Evolutionary conservation across 2,329 filamentous ascomycete genomes (phyloP), one percentile per base, ranked within the genome.

Genomic region (Claviceps paspali): DNA sequence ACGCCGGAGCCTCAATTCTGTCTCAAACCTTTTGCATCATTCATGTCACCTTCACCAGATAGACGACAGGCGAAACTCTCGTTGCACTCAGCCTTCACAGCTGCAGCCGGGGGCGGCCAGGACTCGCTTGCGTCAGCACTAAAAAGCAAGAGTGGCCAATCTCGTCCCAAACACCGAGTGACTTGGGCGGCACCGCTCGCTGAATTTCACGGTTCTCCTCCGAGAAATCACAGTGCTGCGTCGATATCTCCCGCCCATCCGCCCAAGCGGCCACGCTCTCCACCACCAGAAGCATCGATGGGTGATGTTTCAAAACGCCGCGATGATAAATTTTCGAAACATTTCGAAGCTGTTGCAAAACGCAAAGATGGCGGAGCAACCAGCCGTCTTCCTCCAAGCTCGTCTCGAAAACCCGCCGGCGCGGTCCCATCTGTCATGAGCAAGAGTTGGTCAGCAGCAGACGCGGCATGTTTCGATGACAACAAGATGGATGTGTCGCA

Each of bases 1-100:
- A 67, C 64, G 1, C 62, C 67, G 5, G 64, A 70, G 35, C 59
- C 64, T 11, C 61, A 61, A 4, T 56, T 70, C 22, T 63, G 63
- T 0, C 57, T 70, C 45, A 69, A 66, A 42, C 61, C 67, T 0
- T 73, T 73, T 47, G 60, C 65, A 1, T 61, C 63, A 1, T 73
- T 73, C 47, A 62, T 68, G 47, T 65, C 65, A 1, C 62, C 65
- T 1, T 68, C 67, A 0, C 64, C 68, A 1, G 55, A 61, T 29
- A 54, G 46, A n/a, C 45, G 43, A 11, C 42, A 47, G 9, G 24
- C 3, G 1, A 18, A 23, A 9, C 3, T 5, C n/a, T 28, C 21
- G 4, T 22, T n/a, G 30, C 29, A 10, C n/a, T 32, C 36, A 6
- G 10, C 12, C 9, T 29, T 21, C 9, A 14, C 17, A 21, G 6